These are phyloP conservation scores for Ploettnerulaceae sp. DNA, from an alignment of 2,329 filamentous ascomycete genomes.

Conservation along the genomic window DNA sequence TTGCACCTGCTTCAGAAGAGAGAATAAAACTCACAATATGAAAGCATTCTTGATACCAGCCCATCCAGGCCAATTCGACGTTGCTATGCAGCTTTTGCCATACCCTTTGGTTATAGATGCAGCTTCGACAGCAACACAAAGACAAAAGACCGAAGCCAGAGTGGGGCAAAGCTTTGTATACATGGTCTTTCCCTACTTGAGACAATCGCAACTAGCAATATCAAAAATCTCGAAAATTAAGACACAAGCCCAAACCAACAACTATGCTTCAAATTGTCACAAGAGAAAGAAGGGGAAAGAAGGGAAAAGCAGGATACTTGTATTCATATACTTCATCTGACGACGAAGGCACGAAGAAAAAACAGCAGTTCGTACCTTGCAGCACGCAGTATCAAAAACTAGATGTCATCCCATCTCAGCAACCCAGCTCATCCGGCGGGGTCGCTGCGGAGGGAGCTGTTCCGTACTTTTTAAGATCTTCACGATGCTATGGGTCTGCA, in stretches of 20 bases:
- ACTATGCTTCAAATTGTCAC: too few relatives aligned
- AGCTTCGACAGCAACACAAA: constrained; percentile 12
- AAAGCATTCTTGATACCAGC: constrained; percentile 39
- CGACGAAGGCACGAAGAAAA: too few relatives aligned
- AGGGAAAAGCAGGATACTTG: too few relatives aligned
- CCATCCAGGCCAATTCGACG: constrained; percentile 28
- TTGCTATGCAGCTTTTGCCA: constrained; percentile 5
- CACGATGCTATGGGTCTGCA: background rate
- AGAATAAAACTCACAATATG: constrained; percentile 39
- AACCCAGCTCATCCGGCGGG: too few relatives aligned
- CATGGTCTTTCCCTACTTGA: constrained; percentile 14
- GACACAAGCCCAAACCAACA: background rate
- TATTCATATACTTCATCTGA: too few relatives aligned
- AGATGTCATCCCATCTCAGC: too few relatives aligned
- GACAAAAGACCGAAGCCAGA: constrained; percentile 5
- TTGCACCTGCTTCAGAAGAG: too few relatives aligned
- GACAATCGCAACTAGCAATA: background rate
- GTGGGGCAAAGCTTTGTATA: constrained; percentile 7
- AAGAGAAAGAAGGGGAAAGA: too few relatives aligned
- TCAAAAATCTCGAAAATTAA: too few relatives aligned
- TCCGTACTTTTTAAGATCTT: background rate
- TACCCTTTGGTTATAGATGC: constrained; percentile 1
- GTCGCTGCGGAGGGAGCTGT: background rate
- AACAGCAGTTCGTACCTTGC: background rate
- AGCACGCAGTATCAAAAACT: too few relatives aligned